Evolutionary conservation across 1,139 yeast genomes (phyloP).

Genomic region (Protomyces gravidus): DNA sequence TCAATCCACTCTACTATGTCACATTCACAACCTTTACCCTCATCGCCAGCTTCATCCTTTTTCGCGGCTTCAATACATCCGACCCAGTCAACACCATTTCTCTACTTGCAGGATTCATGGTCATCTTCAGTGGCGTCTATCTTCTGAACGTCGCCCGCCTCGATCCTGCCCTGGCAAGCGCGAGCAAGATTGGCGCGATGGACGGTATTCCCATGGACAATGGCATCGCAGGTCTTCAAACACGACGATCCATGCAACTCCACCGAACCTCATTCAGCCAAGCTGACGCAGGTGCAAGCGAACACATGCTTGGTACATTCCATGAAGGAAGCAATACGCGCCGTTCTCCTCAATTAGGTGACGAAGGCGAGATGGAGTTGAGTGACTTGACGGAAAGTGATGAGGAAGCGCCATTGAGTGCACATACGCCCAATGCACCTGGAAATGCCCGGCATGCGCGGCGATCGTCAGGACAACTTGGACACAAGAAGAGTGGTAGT

Average conservation of each 20-base stretch:
- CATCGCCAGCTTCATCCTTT: slow-evolving; percentile 78
- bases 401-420: slow-evolving; percentile 6
- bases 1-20: slow-evolving; percentile 84
- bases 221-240: slow-evolving; percentile 78
- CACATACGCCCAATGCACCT: background rate
- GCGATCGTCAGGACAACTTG: background rate
- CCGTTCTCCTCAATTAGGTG: background rate
- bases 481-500: slow-evolving; percentile 20
- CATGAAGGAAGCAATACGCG: background rate
- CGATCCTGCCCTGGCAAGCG: slow-evolving; percentile 34
- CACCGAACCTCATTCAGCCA: slow-evolving; percentile 37
- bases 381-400: slow-evolving; percentile 23
- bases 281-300: slow-evolving; percentile 13
- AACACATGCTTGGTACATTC: slow-evolving; percentile 6
- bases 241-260: slow-evolving; percentile 50
- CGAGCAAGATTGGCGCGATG: slow-evolving; percentile 51
- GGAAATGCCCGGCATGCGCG: slow-evolving; percentile 1
- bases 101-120: slow-evolving; percentile 78
- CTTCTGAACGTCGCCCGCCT: slow-evolving; percentile 50
- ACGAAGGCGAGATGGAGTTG: slow-evolving; percentile 10
- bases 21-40: slow-evolving; percentile 87
- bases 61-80: slow-evolving; percentile 82
- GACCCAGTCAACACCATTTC: slow-evolving; percentile 77
- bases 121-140: slow-evolving; percentile 83
- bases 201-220: slow-evolving; percentile 79